These are phyloP conservation scores for Plantago lanceolata DNA, from an alignment of 305 asterid species.

Conservation along the genomic window DNA sequence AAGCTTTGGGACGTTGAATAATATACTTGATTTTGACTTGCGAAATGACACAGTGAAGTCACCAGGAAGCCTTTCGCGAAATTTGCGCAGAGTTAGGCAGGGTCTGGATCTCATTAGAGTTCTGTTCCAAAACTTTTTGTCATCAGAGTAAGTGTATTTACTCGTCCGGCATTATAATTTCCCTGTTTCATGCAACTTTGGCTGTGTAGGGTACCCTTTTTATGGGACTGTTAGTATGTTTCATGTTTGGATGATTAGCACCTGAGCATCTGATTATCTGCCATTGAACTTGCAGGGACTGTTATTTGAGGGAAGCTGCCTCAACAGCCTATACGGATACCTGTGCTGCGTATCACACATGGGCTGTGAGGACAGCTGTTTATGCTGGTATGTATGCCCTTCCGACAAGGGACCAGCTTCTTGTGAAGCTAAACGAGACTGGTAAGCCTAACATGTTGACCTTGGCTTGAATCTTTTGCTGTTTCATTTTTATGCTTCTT, in stretches of 20 bases:
- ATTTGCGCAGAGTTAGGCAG: slow-evolving; percentile 92
- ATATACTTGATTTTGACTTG: slow-evolving; percentile 55
- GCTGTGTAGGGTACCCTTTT: too few relatives aligned
- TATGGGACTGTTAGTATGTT: too few relatives aligned
- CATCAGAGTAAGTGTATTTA: slow-evolving; percentile 53
- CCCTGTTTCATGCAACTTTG: not conserved
- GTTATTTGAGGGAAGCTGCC: slow-evolving; percentile 75
- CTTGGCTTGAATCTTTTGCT: not conserved
- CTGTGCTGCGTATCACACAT: slow-evolving; percentile 92
- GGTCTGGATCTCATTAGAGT: slow-evolving; percentile 94
- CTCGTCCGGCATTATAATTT: not conserved
- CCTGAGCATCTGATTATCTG: slow-evolving; percentile 4
- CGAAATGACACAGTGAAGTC: slow-evolving; percentile 60
- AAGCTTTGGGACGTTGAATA: slow-evolving; percentile 45
- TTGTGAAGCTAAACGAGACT: slow-evolving; percentile 70
- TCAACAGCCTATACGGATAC: slow-evolving; percentile 76
- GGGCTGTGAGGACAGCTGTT: slow-evolving; percentile 94
- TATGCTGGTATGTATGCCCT: slow-evolving; percentile 95
- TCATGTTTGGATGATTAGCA: not conserved
- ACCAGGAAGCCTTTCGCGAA: slow-evolving; percentile 82
- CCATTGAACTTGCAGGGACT: slow-evolving; percentile 41
- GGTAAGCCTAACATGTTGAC: slow-evolving; percentile 36
- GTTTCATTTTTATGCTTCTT: not conserved
- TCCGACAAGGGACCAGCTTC: slow-evolving; percentile 85
- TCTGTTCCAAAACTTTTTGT: slow-evolving; percentile 72